A percentile compares a stretch with the other conserved stretches of the same genome.
Evolutionary conservation across 2,329 filamentous ascomycete species (phyloP).

Genomic region (Epicoccum nigrum): DNA sequence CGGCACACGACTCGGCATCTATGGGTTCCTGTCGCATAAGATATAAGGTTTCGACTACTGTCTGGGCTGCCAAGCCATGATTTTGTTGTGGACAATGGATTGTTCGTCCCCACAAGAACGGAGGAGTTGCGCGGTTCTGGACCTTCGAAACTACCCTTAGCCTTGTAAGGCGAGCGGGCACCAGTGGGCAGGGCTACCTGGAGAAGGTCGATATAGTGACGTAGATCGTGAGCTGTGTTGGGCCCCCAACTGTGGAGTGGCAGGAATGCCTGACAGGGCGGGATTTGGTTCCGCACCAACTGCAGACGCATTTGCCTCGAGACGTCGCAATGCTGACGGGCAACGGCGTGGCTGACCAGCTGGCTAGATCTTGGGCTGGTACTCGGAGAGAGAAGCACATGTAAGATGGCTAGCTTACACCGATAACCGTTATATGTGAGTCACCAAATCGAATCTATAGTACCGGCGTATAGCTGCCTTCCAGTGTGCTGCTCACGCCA

Average conservation of each 20-base stretch:
- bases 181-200: not conserved
- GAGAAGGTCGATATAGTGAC: not conserved
- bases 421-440: no score
- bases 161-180: not conserved
- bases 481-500: not conserved
- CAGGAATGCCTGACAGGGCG: not conserved
- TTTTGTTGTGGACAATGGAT: not conserved
- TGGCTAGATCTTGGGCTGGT: not conserved
- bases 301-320: not conserved
- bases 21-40: not conserved
- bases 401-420: no score
- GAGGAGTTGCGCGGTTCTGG: conserved; percentile 3
- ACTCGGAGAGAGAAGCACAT: not conserved
- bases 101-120: not conserved
- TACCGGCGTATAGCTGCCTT: not conserved
- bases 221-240: conserved; percentile 3
- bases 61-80: not conserved
- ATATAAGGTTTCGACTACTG: not conserved
- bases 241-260: not conserved
- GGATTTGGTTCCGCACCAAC: not conserved
- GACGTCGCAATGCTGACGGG: not conserved
- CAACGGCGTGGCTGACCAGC: not conserved
- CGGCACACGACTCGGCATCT: not conserved
- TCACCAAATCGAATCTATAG: not conserved
- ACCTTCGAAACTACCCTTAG: not conserved